Evolutionary conservation across 352 stramenopile genomes (phyloP), one percentile per base, ranked within the genome.

Genomic region (Blastocystis sp.): DNA sequence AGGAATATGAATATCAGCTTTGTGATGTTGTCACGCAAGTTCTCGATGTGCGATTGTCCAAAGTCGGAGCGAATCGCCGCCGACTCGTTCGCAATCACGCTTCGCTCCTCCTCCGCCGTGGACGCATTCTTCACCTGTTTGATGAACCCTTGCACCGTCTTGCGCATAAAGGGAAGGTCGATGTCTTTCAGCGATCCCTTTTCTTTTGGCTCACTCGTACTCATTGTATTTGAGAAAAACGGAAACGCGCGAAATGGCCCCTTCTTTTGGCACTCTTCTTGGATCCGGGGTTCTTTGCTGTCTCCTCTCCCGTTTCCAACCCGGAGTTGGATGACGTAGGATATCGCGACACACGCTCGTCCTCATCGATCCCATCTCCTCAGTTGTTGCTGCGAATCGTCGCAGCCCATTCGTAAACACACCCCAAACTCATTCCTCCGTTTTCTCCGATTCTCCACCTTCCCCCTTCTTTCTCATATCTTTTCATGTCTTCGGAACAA

Each of bases 1-100:
- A 99, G 99, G 92, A 99, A 96, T 91, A 99, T 98, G 91, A 98
- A 99, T 5, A 99, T 92, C 82, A 99, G 91, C 90, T 99, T 99
- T 64, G 96, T 96, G 52, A 99, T 95, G 91, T 99, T 99, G 66
- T 96, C 94, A 91, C 98, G 95, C 70, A 95, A 94, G 91, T 97
- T 97, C 90, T 97, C 93, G 89, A 93, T 96, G 90, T 95, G 93
- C 81, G 97, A 93, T 82, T 98, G 96, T 88, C 97, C 98, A 91
- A 99, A 98, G 17, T 96, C 96, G 38, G 96, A 99, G 86, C 97
- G 94, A 90, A 99, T 99, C 66, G 98, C 93, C 61, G 96, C 96
- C 88, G 94, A 98, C 91, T 99, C 96, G 90, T 98, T 98, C 53
- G 95, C 94, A 89, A 99, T 98, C 62, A 99, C 95, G 2, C 94